Base-by-base conservation (phyloP, 257 asterid species). In the Thymus quinquecostatus region DNA sequence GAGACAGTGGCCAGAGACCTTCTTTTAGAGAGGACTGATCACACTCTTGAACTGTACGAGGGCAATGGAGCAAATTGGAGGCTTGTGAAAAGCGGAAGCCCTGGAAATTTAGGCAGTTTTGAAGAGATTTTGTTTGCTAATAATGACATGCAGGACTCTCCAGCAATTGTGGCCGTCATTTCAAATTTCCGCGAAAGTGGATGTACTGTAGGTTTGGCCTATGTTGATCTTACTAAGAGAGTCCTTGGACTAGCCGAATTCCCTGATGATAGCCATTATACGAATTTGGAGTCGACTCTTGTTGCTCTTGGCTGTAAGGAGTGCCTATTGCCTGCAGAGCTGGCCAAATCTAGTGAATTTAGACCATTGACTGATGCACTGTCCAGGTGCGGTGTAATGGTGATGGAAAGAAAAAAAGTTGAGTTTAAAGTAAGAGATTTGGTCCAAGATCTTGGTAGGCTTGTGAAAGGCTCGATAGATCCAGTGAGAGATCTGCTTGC, bases 251-350 rank as follows among this genome's bases (percentile, higher is more conserved):
- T 95, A 74, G 84, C 97, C 10, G 99, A 92, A 72, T 95, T 95
- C 80, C 92, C 84, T 45, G 99, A 92, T 68, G 98, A 95, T 72
- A 86, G 84, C 85, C 99, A 95, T 78, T 95, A 92, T 75, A 95
- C 98, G 30, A 92, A 95, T 76, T 36, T 83, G 78, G 99, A 95
- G 80, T 95, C 99, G 47, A 86, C 96, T 75, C 92, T 95, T 58
- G 91, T 95, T 71, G 93, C 98, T 64, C 93, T 95, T 68, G 99
- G 99, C 74, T 92, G 99, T 89, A 92, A 89, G 70, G 99, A 92
- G 78, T 92, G 98, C 77, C 89, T 95, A 70, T 74, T 95, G 82
- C 90, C 98, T 3, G 60, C 60, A 28, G 99, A 92, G 72, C 71
- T 81, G 55, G 81, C 82, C 63, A 95, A 84, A 79, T 82, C 96